phyloP scores from a whole-genome alignment of 805 yeast genomes.

The Spathaspora arborariae region DNA sequence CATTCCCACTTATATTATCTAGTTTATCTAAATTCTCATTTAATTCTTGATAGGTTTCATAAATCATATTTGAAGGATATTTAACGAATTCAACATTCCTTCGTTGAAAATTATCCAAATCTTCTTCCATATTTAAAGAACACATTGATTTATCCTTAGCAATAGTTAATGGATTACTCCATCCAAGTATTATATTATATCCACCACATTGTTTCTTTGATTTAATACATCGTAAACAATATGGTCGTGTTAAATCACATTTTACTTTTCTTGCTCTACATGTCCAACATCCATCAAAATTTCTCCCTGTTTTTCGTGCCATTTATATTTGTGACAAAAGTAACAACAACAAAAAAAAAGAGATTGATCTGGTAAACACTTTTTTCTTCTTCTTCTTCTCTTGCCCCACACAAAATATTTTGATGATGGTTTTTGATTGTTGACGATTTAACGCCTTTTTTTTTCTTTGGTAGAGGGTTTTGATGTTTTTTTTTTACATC shows the following conservation, averaged over 20 bases:
- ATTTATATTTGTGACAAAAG: constrained; percentile 8
- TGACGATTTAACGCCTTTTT: no score
- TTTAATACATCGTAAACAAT: constrained; percentile 44
- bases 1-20: constrained; percentile 15
- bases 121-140: constrained; percentile 11
- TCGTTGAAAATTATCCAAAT: constrained; percentile 36
- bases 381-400: not conserved
- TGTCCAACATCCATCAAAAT: constrained; percentile 54
- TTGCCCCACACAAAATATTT: not conserved
- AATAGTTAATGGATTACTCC: constrained; percentile 40
- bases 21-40: constrained; percentile 32
- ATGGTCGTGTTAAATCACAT: constrained; percentile 47
- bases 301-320: constrained; percentile 25
- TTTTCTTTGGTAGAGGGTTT: no score
- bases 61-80: constrained; percentile 33
- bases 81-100: constrained; percentile 42
- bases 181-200: constrained; percentile 45
- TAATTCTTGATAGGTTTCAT: constrained; percentile 36
- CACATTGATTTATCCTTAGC: constrained; percentile 15
- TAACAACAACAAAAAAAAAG: no score
- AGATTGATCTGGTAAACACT: not conserved
- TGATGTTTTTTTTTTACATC: no score
- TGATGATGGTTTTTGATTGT: no score
- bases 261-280: constrained; percentile 51
- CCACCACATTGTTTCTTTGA: constrained; percentile 47